phyloP scores from a whole-genome alignment of 1,139 yeast genomes.

The Candida tropicalis region DNA sequence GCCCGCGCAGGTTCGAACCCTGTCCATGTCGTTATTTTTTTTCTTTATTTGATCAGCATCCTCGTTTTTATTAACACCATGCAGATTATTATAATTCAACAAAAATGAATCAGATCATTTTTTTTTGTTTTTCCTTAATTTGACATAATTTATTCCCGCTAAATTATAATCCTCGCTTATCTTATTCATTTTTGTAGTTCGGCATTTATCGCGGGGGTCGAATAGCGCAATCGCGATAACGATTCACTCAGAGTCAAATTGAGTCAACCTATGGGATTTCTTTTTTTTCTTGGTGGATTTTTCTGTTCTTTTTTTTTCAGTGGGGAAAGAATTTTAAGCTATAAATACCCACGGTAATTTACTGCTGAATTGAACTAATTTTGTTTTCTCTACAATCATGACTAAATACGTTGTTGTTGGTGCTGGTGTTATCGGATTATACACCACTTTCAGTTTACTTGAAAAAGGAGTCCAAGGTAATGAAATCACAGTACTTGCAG shows the following conservation, averaged over 20 bases:
- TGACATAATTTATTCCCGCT: background rate
- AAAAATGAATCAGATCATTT: background rate
- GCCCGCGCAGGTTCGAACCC: slow-evolving; percentile 62
- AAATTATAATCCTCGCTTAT: slow-evolving; percentile 1
- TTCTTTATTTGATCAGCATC: too few relatives aligned
- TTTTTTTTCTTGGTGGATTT: background rate
- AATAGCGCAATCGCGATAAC: slow-evolving; percentile 1
- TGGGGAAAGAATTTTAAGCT: background rate
- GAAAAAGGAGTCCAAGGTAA: slow-evolving; percentile 45
- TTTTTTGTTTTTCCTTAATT: background rate
- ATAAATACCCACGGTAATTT: background rate
- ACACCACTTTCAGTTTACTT: slow-evolving; percentile 58
- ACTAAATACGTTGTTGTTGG: slow-evolving; percentile 40
- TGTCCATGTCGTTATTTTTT: slow-evolving; percentile 48
- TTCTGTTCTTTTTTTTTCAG: background rate
- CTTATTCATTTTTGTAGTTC: background rate
- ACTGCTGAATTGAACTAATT: background rate
- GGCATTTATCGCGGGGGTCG: background rate
- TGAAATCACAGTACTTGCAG: slow-evolving; percentile 61
- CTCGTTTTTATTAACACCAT: too few relatives aligned
- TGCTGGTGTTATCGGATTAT: slow-evolving; percentile 73
- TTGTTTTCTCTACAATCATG: slow-evolving; percentile 16
- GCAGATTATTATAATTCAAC: too few relatives aligned
- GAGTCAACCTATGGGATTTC: background rate
- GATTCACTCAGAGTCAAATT: background rate